Conservation (phyloP, 2,329 filamentous ascomycete species). For the Verticillium nonalfalfae region DNA sequence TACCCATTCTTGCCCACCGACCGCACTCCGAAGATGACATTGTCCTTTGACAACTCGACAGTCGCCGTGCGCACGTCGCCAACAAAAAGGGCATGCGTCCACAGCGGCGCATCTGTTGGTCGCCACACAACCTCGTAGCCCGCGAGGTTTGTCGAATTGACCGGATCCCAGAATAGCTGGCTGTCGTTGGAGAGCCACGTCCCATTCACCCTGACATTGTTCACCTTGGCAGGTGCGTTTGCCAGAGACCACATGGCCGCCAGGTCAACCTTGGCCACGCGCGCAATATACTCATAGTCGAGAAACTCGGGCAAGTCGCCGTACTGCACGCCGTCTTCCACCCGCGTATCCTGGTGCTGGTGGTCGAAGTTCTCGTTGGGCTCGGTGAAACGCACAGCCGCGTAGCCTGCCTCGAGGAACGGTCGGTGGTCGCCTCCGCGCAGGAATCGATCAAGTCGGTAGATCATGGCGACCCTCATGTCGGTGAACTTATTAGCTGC, state of each 20-base stretch:
- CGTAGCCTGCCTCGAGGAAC: constrained; percentile 49
- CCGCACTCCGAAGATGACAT: constrained; percentile 50
- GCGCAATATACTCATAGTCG: constrained; percentile 47
- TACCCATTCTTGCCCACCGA: constrained; percentile 43
- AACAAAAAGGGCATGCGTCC: constrained; percentile 41
- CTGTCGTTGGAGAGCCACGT: constrained; percentile 40
- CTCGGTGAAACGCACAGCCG: constrained; percentile 50
- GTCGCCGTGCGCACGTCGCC: constrained; percentile 37
- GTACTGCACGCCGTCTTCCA: constrained; percentile 43
- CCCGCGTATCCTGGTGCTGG: constrained; percentile 48
- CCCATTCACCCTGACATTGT: constrained; percentile 42
- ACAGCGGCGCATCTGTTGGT: constrained; percentile 40
- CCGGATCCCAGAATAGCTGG: constrained; percentile 41
- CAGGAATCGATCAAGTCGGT: constrained; percentile 49
- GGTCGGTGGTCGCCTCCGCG: constrained; percentile 50
- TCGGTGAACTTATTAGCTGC: constrained; percentile 41
- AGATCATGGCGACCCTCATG: constrained; percentile 51
- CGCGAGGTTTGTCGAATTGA: constrained; percentile 22
- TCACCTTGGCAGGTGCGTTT: constrained; percentile 40
- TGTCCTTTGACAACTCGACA: constrained; percentile 48
- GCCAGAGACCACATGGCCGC: constrained; percentile 48
- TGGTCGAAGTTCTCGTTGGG: constrained; percentile 50
- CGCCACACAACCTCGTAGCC: constrained; percentile 53
- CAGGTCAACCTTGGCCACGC: constrained; percentile 48
- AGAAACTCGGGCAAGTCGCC: constrained; percentile 50